A percentile compares a stretch with the other conserved stretches of the same genome.
phyloP scores from a whole-genome alignment of 2,329 filamentous ascomycete genomes.

The Metarhizium guizhouense region DNA sequence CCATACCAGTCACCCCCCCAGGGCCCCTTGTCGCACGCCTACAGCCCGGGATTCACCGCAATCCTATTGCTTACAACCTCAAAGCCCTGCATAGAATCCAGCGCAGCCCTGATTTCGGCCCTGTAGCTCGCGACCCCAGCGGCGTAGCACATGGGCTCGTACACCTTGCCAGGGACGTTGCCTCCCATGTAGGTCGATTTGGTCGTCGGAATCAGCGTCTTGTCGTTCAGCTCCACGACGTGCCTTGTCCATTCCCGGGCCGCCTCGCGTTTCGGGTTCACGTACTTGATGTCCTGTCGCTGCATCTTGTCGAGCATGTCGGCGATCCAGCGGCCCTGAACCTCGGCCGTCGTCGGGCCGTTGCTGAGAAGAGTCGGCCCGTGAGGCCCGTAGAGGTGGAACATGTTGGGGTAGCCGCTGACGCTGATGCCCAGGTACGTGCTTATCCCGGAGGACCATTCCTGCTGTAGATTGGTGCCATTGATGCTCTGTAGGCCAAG shows the following conservation, averaged over 20 bases:
- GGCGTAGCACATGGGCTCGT: constrained; percentile 41
- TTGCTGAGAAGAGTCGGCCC: constrained; percentile 47
- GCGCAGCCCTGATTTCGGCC: constrained; percentile 20
- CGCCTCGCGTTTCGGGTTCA: constrained; percentile 38
- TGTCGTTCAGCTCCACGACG: constrained; percentile 36
- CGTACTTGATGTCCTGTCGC: constrained; percentile 32
- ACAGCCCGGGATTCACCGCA: no score
- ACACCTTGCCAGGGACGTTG: constrained; percentile 42
- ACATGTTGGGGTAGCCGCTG: constrained; percentile 40
- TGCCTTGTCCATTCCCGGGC: constrained; percentile 39
- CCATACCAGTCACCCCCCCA: no score
- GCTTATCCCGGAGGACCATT: constrained; percentile 31
- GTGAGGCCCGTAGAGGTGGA: constrained; percentile 47
- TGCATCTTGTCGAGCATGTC: constrained; percentile 40
- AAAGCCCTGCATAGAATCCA: constrained; percentile 28
- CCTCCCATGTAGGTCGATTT: constrained; percentile 48
- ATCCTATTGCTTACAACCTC: constrained; percentile 8
- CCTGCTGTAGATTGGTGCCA: constrained; percentile 26
- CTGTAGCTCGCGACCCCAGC: constrained; percentile 30
- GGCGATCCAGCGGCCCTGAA: constrained; percentile 49
- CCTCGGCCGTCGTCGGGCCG: constrained; percentile 43
- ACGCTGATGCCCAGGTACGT: constrained; percentile 37
- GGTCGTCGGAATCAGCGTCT: constrained; percentile 38
- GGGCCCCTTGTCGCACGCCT: no score
- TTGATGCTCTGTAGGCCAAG: constrained; percentile 34